Evolutionary conservation across 352 stramenopile species (phyloP).

Genomic region (Blastocystis sp.): DNA sequence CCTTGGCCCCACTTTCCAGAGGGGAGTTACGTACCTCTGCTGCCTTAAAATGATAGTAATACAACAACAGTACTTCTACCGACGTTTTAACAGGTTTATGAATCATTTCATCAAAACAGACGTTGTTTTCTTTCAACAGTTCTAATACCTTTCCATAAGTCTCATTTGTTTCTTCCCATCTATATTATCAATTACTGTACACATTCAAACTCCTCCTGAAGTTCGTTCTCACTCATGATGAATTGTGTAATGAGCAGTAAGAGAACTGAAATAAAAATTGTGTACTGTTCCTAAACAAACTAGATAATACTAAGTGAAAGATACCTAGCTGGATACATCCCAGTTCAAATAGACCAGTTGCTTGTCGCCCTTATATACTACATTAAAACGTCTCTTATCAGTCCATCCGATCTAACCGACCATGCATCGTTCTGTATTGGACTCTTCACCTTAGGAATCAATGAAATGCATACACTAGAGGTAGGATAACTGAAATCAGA

Average conservation of each 20-base stretch:
- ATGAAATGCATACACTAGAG: neutral
- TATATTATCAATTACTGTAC: neutral
- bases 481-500: neutral
- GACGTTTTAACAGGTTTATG: conserved; percentile 17
- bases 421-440: conserved; percentile 26
- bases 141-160: neutral
- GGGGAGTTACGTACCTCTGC: neutral
- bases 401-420: conserved; percentile 27
- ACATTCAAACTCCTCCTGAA: neutral
- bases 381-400: neutral
- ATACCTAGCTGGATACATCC: no score
- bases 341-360: no score
- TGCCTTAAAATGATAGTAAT: neutral
- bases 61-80: neutral
- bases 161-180: neutral
- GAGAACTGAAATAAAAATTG: no score
- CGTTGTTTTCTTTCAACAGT: neutral
- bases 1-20: conserved; percentile 48
- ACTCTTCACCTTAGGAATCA: neutral
- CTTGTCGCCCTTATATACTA: neutral
- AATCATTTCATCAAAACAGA: conserved; percentile 12
- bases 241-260: no score
- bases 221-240: conserved; percentile 17
- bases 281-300: no score
- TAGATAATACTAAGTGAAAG: no score